Percentiles rank a stretch among this genome's conserved stretches.
Conservation (phyloP, 768 basidiomycete genomes). For the Russula brevipes region DNA sequence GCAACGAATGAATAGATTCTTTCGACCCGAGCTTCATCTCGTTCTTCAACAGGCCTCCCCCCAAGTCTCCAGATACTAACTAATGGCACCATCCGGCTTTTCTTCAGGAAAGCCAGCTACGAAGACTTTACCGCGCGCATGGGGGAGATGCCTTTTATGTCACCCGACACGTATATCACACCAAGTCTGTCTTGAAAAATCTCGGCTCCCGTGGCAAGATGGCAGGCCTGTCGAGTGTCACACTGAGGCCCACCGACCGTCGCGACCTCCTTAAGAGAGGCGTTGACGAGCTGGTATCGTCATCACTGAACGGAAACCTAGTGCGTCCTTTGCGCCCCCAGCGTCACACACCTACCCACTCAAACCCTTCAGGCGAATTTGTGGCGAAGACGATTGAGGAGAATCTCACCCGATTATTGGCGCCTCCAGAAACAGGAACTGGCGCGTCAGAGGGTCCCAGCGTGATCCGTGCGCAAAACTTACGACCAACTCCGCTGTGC, state of each 20-base stretch:
- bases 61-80: slow-evolving; percentile 65
- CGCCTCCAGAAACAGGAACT: no score
- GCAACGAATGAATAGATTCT: not conserved
- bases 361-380: no score
- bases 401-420: no score
- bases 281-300: no score
- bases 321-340: no score
- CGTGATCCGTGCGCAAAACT: no score
- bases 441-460: no score
- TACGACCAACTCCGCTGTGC: no score
- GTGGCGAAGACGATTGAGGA: no score
- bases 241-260: slow-evolving; percentile 66
- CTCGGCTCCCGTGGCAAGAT: slow-evolving; percentile 48
- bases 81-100: slow-evolving; percentile 81
- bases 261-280: slow-evolving; percentile 80
- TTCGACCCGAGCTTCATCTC: slow-evolving; percentile 55
- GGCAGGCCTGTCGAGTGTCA: slow-evolving; percentile 69
- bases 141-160: slow-evolving; percentile 88
- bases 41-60: slow-evolving; percentile 57
- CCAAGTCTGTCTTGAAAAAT: slow-evolving; percentile 87
- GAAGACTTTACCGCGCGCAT: slow-evolving; percentile 83
- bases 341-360: no score
- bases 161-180: slow-evolving; percentile 76
- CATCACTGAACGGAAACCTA: no score
- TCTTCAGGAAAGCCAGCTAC: slow-evolving; percentile 51